These are phyloP conservation scores for Dissophora ornata DNA, from an alignment of 192 early-diverging fungal genomes.

Conservation along the genomic window DNA sequence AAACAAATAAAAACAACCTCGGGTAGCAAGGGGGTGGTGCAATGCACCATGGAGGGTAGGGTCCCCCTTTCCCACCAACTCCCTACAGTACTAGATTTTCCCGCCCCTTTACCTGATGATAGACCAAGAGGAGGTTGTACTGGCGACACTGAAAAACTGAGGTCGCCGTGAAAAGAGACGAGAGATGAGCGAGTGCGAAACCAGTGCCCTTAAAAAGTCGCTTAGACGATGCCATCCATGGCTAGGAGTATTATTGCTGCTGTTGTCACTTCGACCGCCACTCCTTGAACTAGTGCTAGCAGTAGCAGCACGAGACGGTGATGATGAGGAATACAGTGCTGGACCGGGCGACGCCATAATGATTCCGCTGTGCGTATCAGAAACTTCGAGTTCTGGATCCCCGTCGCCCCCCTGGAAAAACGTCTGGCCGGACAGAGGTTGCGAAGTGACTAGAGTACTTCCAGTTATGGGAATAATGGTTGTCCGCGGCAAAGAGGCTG, in stretches of 20 bases:
- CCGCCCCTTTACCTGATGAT: conserved; percentile 24
- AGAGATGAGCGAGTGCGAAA: conserved; percentile 28
- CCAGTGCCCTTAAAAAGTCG: conserved; percentile 1
- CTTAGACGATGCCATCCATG: conserved; percentile 9
- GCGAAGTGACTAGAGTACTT: no score
- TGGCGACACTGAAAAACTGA: conserved; percentile 14
- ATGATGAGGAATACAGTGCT: conserved; percentile 2
- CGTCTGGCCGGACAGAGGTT: no score
- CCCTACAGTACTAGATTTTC: no score
- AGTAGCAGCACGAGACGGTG: no score
- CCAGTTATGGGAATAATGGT: no score
- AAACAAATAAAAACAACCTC: no score
- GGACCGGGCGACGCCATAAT: conserved; percentile 37
- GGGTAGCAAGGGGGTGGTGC: no score
- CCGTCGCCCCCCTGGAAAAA: no score
- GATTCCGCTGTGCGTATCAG: conserved; percentile 28
- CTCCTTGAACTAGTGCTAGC: not conserved
- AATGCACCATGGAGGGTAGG: no score
- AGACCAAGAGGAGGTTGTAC: conserved; percentile 19
- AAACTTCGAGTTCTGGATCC: not conserved
- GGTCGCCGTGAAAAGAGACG: conserved; percentile 30
- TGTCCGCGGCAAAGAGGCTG: no score
- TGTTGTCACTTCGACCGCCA: not conserved
- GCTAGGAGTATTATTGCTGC: not conserved
- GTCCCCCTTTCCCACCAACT: no score